phyloP scores from a whole-genome alignment of 257 asterid species.

The Nicotiana tomentosiformis region DNA sequence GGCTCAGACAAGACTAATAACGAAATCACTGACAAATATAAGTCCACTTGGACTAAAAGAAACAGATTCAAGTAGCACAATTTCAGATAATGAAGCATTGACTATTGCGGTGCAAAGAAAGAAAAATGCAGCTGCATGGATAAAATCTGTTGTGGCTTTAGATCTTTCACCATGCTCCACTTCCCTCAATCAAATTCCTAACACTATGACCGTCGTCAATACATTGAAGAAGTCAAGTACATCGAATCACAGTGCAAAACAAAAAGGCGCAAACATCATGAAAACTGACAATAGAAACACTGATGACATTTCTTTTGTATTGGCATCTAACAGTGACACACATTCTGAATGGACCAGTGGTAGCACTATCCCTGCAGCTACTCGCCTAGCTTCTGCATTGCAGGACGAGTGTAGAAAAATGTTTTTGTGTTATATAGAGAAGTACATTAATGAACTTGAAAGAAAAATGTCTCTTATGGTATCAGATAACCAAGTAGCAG shows the following conservation, averaged over 20 bases:
- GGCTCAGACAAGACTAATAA: conserved; percentile 38
- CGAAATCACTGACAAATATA: conserved; percentile 44
- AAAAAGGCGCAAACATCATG: conserved; percentile 26
- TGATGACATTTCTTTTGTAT: conserved; percentile 17
- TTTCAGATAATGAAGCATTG: conserved; percentile 38
- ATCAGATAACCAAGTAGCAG: conserved; percentile 31
- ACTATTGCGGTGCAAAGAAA: conserved; percentile 42
- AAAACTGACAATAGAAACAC: conserved; percentile 19
- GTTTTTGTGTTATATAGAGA: conserved; percentile 45
- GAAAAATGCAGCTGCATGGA: conserved; percentile 52
- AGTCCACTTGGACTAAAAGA: conserved; percentile 39
- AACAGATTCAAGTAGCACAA: conserved; percentile 21
- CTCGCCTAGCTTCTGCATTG: conserved; percentile 33
- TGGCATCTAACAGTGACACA: conserved; percentile 27
- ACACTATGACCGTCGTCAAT: conserved; percentile 10
- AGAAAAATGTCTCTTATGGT: conserved; percentile 26
- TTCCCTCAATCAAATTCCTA: conserved; percentile 10
- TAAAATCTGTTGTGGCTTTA: conserved; percentile 54
- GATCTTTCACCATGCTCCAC: conserved; percentile 46
- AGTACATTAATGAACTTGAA: conserved; percentile 52
- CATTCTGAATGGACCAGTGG: conserved; percentile 39
- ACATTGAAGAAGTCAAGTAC: conserved; percentile 15
- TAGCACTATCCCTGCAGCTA: conserved; percentile 25
- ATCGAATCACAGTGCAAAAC: conserved; percentile 10
- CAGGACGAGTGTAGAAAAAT: conserved; percentile 47